Evolutionary conservation across 1,139 yeast genomes (phyloP).

Genomic region (Saccharomycopsis hybrid): DNA sequence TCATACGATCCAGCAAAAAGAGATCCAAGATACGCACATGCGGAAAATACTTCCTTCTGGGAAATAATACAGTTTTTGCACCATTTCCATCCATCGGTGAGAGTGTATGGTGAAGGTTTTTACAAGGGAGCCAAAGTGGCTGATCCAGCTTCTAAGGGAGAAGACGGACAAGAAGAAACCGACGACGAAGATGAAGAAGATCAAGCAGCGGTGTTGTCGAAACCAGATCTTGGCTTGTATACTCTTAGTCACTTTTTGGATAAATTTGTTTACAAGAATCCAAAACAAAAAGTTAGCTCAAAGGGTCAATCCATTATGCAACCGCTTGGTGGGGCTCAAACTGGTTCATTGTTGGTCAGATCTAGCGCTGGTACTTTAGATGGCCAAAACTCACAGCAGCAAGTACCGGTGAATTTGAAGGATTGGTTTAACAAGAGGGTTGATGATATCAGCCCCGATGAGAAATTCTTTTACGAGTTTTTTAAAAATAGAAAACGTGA

Average conservation of each 20-base stretch:
- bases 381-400: slow-evolving; percentile 27
- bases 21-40: slow-evolving; percentile 85
- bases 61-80: slow-evolving; percentile 65
- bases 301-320: slow-evolving; percentile 96
- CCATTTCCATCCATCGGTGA: slow-evolving; percentile 91
- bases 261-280: slow-evolving; percentile 89
- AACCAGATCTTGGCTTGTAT: slow-evolving; percentile 88
- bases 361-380: slow-evolving; percentile 31
- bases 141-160: not conserved
- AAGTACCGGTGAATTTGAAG: slow-evolving; percentile 69
- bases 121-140: slow-evolving; percentile 23
- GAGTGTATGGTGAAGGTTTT: slow-evolving; percentile 68
- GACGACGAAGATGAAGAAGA: slow-evolving; percentile 32
- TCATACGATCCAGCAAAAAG: slow-evolving; percentile 68
- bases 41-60: slow-evolving; percentile 78
- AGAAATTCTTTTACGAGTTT: slow-evolving; percentile 83
- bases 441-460: slow-evolving; percentile 76
- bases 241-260: slow-evolving; percentile 88
- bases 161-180: slow-evolving; percentile 28
- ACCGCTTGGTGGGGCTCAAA: slow-evolving; percentile 86
- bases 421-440: slow-evolving; percentile 71
- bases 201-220: slow-evolving; percentile 29
- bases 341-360: slow-evolving; percentile 68
- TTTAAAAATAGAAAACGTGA: slow-evolving; percentile 44
- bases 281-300: slow-evolving; percentile 64